A percentile compares a stretch with the other conserved stretches of the same genome.
phyloP scores from a whole-genome alignment of 306 rosid genomes.

The Macrotyloma uniflorum region DNA sequence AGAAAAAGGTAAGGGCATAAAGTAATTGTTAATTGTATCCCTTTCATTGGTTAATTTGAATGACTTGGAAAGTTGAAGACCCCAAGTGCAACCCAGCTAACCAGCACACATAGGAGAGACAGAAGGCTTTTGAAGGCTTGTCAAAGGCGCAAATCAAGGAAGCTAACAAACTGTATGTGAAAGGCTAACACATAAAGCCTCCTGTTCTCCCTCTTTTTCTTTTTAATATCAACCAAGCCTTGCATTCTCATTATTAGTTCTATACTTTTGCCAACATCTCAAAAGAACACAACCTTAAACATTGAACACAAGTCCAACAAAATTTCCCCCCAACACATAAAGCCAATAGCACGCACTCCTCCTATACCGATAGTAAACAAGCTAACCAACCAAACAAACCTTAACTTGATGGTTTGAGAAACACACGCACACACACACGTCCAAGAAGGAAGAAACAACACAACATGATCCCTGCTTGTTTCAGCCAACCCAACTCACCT shows the following conservation, averaged over 20 bases:
- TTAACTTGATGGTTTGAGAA: conserved; percentile 34
- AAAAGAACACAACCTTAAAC: conserved; percentile 4
- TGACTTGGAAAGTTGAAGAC: conserved; percentile 39
- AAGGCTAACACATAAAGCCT: conserved; percentile 31
- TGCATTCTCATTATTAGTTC: conserved; percentile 38
- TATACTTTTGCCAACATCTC: conserved; percentile 33
- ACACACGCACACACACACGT: conserved; percentile 6
- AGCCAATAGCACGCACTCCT: conserved; percentile 1
- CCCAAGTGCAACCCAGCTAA: conserved; percentile 58
- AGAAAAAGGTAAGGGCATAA: not conserved
- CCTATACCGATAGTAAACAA: not conserved
- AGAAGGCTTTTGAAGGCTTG: conserved; percentile 27
- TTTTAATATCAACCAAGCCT: conserved; percentile 33
- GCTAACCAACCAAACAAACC: not conserved
- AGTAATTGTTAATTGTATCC: not conserved
- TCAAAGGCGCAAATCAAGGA: conserved; percentile 70
- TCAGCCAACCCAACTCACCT: conserved; percentile 70
- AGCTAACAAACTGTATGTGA: conserved; percentile 27
- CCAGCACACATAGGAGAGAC: not conserved
- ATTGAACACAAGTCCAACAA: not conserved
- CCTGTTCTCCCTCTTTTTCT: conserved; percentile 20
- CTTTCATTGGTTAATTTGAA: conserved; percentile 18
- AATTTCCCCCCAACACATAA: conserved; percentile 1
- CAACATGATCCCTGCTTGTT: conserved; percentile 76
- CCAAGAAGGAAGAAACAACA: conserved; percentile 28